Evolutionary conservation across 805 yeast genomes (phyloP), one percentile per base, ranked within the genome.

Genomic region (Grigorovia jiainica): DNA sequence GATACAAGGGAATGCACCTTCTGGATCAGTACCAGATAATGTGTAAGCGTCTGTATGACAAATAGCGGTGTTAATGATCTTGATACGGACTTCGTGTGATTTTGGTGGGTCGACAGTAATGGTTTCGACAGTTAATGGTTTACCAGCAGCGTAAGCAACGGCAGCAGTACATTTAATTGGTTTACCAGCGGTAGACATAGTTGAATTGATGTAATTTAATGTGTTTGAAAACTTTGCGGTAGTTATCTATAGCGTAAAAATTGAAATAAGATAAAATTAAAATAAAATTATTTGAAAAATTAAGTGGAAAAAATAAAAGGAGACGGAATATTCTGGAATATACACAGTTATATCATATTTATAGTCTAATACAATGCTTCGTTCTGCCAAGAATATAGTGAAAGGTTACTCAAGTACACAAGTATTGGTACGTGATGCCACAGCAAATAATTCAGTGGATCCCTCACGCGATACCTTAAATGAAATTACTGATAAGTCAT

Each of bases 21-120:
- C 98, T 42, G 97, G 92, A 65, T 92, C 99, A 43, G 70, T 75
- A 46, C 98, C 99, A 38, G 95, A 81, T 51, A 92, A 73, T 9
- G 97, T 90, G 72, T 82, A 92, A 32, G 97, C 97, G 63, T 92
- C 99, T 29, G 99, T 92, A 71, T 92, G 98, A 66, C 99, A 92
- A 32, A 92, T 95, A 62, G 97, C 98, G 24, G 97, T 84, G 69
- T 83, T 74, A 40, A 71, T 72, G 44, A 92, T 68, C 66, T 87
- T 83, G 63, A 92, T 84, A 65, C 99, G 82, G 38, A 92, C 97
- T 68, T 92, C 99, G 61, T 92, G 97, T 38, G 96, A 95, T 64
- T 78, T 82, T 53, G 99, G 99, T 19, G 98, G 87, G 19, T 75
- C 81, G 35, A 92, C 99, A 60, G 82, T 87, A 51, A 92, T 75